Base-by-base conservation (phyloP, 805 yeast genomes). In the Yarrowia keelungensis region DNA sequence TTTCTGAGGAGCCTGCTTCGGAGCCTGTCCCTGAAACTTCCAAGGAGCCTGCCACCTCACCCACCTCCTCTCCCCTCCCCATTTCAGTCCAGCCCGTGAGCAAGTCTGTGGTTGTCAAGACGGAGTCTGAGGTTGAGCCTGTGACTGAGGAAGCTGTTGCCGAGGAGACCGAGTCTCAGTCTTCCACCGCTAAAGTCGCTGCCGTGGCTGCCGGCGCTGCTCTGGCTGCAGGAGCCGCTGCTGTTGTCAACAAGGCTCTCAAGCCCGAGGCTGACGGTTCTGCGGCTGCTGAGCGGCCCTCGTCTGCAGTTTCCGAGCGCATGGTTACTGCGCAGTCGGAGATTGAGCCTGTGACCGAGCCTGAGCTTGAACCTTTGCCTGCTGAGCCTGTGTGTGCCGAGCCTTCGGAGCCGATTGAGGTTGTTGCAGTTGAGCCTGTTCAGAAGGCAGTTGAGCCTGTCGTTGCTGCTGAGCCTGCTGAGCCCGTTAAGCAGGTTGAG, bases 321-420 rank as follows among this genome's bases (percentile, higher is more conserved):
- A 51, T 51, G 56, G 56, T 51, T 11, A 51, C 56, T 36, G 56
- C 56, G 36, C 26, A 5, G 22, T 51, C 56, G 5, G 56, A 51
- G 56, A 22, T 26, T 38, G 39, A 8, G 10, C 10, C 39, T 38
- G 39, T 5, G 12, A 19, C 19, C 19, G 19, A 19, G 19, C 19
- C 19, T 19, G 19, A 19, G 19, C 19, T 19, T 19, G 19, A 19
- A 19, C 19, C 19, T 19, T 19, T 19, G 19, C 19, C 19, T 19
- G 19, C 19, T 19, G 19, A 19, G 19, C 19, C 32, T 26, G 32
- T 26, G 32, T 26, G 32, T 26, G 32, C 32, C 7, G 32, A 26
- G 32, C 32, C 32, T 26, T 26, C 32, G 32, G 32, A 26, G 32
- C 32, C 19, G 19, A 19, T 19, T 19, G 19, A 19, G 19, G 19